Evolutionary conservation across 2,329 filamentous ascomycete species (phyloP).

Genomic region (Monilinia fructigena): DNA sequence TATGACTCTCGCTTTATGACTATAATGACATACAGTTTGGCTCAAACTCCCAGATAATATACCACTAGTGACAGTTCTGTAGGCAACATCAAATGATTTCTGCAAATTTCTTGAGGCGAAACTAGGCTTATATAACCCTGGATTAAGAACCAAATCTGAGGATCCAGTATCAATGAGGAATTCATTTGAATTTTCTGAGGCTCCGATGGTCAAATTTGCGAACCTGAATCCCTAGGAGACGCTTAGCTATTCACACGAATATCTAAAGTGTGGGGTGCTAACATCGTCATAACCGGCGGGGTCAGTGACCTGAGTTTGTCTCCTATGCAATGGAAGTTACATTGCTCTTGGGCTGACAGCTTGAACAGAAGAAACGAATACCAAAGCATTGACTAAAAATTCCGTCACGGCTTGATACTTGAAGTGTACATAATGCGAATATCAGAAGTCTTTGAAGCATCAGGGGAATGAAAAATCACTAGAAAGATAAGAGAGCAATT

Average conservation of each 20-base stretch:
- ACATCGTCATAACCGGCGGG: not conserved
- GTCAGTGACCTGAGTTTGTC: not conserved
- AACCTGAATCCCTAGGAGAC: conserved; percentile 24
- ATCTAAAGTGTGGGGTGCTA: not conserved
- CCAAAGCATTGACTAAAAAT: not conserved
- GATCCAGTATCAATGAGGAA: conserved; percentile 27
- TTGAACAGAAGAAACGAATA: not conserved
- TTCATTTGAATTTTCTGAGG: conserved; percentile 9
- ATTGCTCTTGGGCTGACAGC: not conserved
- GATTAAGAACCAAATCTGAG: conserved; percentile 26
- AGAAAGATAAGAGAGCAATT: not conserved
- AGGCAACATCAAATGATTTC: conserved; percentile 14
- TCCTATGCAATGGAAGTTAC: not conserved
- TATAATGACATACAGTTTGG: conserved; percentile 3
- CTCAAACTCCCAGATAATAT: conserved; percentile 11
- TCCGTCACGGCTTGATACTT: not conserved
- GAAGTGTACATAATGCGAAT: not conserved
- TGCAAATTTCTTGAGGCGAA: not conserved
- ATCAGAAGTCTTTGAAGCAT: not conserved
- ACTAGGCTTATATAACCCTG: conserved; percentile 20
- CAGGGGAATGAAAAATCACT: not conserved
- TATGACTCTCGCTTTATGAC: not conserved
- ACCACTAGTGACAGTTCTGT: conserved; percentile 21
- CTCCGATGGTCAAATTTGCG: conserved; percentile 24
- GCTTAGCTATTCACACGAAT: too few relatives aligned